Conservation (phyloP, 495 filamentous ascomycete species). For the Penicillium lividum region DNA sequence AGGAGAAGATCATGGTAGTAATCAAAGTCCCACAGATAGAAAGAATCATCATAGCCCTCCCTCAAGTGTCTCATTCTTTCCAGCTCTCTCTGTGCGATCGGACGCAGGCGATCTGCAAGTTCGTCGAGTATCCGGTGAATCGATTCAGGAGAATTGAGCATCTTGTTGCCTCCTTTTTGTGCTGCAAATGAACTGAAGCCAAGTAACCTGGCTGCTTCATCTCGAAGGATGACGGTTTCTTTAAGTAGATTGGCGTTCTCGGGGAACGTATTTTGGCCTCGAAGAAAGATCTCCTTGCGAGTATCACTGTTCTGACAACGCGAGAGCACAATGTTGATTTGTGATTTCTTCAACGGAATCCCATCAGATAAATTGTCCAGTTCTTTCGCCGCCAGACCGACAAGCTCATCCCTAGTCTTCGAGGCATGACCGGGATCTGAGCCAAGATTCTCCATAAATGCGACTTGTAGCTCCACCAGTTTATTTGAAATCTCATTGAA, state of each 20-base stretch:
- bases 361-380: neutral
- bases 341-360: slow-evolving; percentile 2
- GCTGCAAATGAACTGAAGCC: slow-evolving; percentile 10
- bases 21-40: slow-evolving; percentile 16
- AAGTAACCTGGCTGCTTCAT: slow-evolving; percentile 12
- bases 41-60: neutral
- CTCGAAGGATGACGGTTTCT: slow-evolving; percentile 11
- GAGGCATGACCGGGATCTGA: slow-evolving; percentile 7
- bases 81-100: slow-evolving; percentile 2
- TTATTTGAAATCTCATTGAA: slow-evolving; percentile 4
- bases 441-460: slow-evolving; percentile 6
- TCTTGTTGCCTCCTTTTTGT: slow-evolving; percentile 6
- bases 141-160: neutral
- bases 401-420: slow-evolving; percentile 2
- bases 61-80: neutral
- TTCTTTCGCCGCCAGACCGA: neutral
- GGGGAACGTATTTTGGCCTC: neutral
- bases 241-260: slow-evolving; percentile 2
- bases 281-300: slow-evolving; percentile 5
- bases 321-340: neutral
- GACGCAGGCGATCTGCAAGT: neutral
- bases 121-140: slow-evolving; percentile 1
- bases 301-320: slow-evolving; percentile 1
- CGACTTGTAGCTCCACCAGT: slow-evolving; percentile 6
- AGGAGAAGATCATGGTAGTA: slow-evolving; percentile 11